Evolutionary conservation across 805 yeast species (phyloP).

Genomic region (Saccharomycopsis oosterbeekiorum): DNA sequence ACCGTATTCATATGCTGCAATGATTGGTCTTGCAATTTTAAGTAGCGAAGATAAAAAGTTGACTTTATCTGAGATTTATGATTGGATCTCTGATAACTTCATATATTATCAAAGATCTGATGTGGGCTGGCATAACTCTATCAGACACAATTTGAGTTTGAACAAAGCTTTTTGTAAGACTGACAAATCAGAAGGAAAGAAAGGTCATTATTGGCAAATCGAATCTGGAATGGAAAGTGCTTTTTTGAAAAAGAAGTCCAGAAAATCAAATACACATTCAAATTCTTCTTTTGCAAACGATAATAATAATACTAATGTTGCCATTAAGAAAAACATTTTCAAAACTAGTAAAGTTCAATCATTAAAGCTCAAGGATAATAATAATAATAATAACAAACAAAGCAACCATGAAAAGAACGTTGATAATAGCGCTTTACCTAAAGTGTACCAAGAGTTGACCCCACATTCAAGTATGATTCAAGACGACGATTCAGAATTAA

Average conservation of each 20-base stretch:
- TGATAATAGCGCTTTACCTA: neutral
- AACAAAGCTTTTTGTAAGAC: constrained; percentile 90
- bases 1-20: constrained; percentile 86
- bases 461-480: constrained; percentile 18
- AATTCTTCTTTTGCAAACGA: neutral
- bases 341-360: neutral
- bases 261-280: constrained; percentile 7
- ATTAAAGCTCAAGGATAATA: neutral
- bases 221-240: constrained; percentile 74
- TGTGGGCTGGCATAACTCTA: constrained; percentile 96
- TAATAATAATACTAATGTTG: constrained; percentile 8
- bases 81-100: constrained; percentile 85
- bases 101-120: constrained; percentile 74
- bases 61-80: constrained; percentile 76
- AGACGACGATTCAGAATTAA: constrained; percentile 1
- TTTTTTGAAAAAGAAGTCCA: constrained; percentile 54
- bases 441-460: constrained; percentile 13
- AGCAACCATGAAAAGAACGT: neutral
- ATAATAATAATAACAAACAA: neutral
- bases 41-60: constrained; percentile 65
- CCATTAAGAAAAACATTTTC: constrained; percentile 4
- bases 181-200: constrained; percentile 82
- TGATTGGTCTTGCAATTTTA: constrained; percentile 87
- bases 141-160: constrained; percentile 84
- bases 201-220: constrained; percentile 85